Conservation (phyloP, 2,329 filamentous ascomycete genomes). For the Aspergillus pseudonomiae region DNA sequence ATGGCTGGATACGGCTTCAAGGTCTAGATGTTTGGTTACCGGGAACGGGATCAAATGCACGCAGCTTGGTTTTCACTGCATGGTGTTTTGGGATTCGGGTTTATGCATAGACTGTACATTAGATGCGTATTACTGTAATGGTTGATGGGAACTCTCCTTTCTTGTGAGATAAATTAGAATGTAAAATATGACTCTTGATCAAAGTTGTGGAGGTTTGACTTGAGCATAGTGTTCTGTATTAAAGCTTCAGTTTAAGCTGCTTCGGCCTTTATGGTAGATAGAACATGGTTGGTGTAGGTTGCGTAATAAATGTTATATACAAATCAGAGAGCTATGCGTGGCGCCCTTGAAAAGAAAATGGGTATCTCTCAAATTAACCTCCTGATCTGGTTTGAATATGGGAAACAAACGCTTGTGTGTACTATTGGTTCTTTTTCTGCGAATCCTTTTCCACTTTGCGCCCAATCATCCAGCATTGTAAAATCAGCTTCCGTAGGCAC, state of each 20-base stretch:
- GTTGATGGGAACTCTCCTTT: constrained; percentile 10
- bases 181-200: constrained; percentile 8
- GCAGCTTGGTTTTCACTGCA: constrained; percentile 5
- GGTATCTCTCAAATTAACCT: constrained; percentile 15
- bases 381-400: constrained; percentile 7
- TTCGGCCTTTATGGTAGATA: not conserved
- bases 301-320: not conserved
- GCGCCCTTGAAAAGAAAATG: constrained; percentile 8
- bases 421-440: constrained; percentile 41
- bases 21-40: constrained; percentile 35
- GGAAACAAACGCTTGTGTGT: not conserved
- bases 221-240: not conserved
- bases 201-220: not conserved
- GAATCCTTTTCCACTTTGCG: constrained; percentile 26
- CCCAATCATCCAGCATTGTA: constrained; percentile 33
- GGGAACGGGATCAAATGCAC: constrained; percentile 8
- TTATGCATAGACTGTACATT: constrained; percentile 20
- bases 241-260: not conserved
- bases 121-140: constrained; percentile 3
- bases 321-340: not conserved
- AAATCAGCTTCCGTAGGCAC: constrained; percentile 71
- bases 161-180: constrained; percentile 11
- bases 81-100: constrained; percentile 20
- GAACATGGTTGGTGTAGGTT: not conserved
- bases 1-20: constrained; percentile 95